Evolutionary conservation across 2,329 filamentous ascomycete species (phyloP).

Genomic region (Clonostachys rosea): DNA sequence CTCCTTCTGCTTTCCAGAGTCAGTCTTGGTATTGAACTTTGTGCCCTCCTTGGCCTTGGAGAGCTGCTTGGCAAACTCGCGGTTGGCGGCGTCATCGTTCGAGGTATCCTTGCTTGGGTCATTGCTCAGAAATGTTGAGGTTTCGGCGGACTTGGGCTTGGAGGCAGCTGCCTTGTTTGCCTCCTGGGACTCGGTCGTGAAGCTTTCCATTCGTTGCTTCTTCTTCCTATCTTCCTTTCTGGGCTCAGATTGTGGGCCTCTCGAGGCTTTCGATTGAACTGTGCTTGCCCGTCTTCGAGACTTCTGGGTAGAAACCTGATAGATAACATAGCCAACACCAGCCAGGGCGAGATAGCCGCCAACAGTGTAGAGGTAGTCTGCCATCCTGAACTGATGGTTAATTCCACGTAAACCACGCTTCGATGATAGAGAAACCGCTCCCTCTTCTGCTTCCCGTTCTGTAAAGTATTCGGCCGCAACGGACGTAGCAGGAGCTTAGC

Average conservation of each 20-base stretch:
- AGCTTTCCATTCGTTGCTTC: conserved; percentile 39
- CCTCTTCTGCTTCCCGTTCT: too few species aligned
- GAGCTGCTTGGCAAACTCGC: conserved; percentile 73
- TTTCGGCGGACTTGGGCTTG: conserved; percentile 11
- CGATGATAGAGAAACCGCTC: too few species aligned
- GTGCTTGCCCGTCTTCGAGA: conserved; percentile 20
- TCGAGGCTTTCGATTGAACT: conserved; percentile 18
- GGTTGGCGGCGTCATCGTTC: conserved; percentile 62
- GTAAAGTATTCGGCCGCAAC: too few species aligned
- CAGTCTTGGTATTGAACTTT: conserved; percentile 48
- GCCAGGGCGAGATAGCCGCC: conserved; percentile 28
- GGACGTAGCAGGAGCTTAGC: too few species aligned
- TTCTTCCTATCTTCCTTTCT: conserved; percentile 37
- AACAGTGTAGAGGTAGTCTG: conserved; percentile 24
- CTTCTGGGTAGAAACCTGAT: conserved; percentile 26
- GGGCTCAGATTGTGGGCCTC: conserved; percentile 19
- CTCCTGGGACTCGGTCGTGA: conserved; percentile 27
- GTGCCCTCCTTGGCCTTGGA: conserved; percentile 66
- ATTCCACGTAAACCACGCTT: too few species aligned
- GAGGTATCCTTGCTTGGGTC: conserved; percentile 28
- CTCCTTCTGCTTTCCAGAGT: conserved; percentile 57
- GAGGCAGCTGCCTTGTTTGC: conserved; percentile 30
- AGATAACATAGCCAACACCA: conserved; percentile 26
- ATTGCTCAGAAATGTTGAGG: conserved; percentile 17
- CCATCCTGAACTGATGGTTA: too few species aligned